Conservation (phyloP, 2,329 filamentous ascomycete species). For the Endothia cerciana region DNA sequence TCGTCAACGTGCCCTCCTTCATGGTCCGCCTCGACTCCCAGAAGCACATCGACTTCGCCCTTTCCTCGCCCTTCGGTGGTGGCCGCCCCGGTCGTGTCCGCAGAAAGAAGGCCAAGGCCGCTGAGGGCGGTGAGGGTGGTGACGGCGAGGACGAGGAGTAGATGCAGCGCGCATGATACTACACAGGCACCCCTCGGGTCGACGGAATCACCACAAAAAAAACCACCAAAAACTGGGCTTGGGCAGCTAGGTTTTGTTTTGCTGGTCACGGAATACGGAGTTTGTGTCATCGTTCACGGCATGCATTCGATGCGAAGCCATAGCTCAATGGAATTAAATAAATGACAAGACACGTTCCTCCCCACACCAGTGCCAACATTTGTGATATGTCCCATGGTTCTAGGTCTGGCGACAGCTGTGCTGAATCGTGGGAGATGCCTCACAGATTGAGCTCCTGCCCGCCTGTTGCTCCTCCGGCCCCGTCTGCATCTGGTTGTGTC, state of each 20-base stretch:
- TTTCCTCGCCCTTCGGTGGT: constrained; percentile 96
- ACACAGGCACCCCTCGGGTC: constrained; percentile 4
- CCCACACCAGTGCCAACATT: constrained; percentile 1
- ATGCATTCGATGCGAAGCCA: constrained; percentile 25
- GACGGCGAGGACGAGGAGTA: constrained; percentile 84
- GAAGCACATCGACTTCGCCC: constrained; percentile 99
- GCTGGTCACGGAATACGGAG: constrained; percentile 30
- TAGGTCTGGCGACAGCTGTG: neutral
- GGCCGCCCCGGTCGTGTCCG: constrained; percentile 96
- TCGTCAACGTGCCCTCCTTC: constrained; percentile 99
- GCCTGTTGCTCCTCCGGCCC: neutral
- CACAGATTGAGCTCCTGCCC: neutral
- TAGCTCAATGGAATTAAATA: constrained; percentile 30
- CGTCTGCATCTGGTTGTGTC: too few species aligned
- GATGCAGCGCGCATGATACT: constrained; percentile 40
- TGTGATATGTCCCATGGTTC: neutral
- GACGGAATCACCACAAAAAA: constrained; percentile 11
- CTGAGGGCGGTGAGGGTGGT: constrained; percentile 79
- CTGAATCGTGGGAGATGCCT: neutral
- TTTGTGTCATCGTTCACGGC: constrained; percentile 29
- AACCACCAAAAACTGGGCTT: constrained; percentile 30
- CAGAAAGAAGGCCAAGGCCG: constrained; percentile 99
- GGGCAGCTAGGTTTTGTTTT: constrained; percentile 30
- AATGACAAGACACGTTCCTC: constrained; percentile 31
- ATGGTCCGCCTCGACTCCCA: constrained; percentile 99